phyloP scores from a whole-genome alignment of 345 rosid species.

The Fremontodendron californicum region DNA sequence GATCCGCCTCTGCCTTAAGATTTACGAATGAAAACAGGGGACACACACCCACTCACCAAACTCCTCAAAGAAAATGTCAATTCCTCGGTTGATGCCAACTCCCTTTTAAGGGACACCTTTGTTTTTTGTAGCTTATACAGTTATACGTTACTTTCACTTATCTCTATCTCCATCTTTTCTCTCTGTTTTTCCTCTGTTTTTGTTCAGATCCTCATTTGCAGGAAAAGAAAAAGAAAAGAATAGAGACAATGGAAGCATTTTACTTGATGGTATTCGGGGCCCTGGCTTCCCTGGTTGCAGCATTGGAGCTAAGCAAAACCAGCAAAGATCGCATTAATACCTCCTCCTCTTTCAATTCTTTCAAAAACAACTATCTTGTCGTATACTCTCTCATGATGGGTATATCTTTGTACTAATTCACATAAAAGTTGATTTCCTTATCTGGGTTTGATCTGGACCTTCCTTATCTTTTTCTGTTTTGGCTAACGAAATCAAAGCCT shows the following conservation, averaged over 20 bases:
- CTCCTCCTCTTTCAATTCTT: constrained; percentile 56
- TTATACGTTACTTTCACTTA: not conserved
- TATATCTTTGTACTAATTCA: constrained; percentile 16
- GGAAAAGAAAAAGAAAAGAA: not conserved
- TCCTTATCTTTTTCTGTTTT: not conserved
- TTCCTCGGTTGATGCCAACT: not conserved
- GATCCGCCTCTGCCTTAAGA: not conserved
- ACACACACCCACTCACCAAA: not conserved
- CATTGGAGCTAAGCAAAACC: constrained; percentile 56
- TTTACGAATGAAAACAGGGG: not conserved
- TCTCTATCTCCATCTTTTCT: not conserved
- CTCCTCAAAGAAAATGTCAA: not conserved
- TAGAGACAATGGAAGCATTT: constrained; percentile 49
- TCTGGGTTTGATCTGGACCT: constrained; percentile 6
- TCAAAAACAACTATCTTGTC: constrained; percentile 66
- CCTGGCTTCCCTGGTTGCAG: constrained; percentile 47
- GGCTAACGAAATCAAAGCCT: not conserved
- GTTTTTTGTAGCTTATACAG: not conserved
- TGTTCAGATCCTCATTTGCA: not conserved
- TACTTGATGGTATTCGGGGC: constrained; percentile 57
- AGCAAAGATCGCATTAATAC: constrained; percentile 61
- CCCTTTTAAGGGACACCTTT: not conserved
- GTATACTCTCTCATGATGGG: constrained; percentile 89
- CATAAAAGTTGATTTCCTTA: not conserved
- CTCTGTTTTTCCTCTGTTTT: not conserved